Conservation (phyloP, 2,329 filamentous ascomycete genomes). For the Dothideomycetes sp. region DNA sequence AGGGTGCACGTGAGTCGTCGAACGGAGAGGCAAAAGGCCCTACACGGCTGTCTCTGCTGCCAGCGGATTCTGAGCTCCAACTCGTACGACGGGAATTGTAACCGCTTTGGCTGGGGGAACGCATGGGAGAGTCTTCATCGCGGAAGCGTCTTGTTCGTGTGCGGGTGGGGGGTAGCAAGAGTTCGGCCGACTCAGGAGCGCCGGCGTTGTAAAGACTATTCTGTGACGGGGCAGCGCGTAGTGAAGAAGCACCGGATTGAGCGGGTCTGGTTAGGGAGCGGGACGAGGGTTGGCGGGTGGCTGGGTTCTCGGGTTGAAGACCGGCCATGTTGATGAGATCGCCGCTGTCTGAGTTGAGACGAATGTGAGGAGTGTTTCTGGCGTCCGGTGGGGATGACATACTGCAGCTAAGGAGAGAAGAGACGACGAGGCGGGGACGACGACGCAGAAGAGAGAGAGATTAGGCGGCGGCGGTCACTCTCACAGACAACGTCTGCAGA, state of each 20-base stretch:
- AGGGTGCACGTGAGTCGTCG: constrained; percentile 51
- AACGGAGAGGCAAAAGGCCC: constrained; percentile 46
- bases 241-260: constrained; percentile 27
- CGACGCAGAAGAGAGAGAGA: neutral
- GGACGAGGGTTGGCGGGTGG: constrained; percentile 33
- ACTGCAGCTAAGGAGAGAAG: neutral
- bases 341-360: constrained; percentile 53
- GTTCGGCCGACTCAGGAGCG: constrained; percentile 39
- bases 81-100: constrained; percentile 55
- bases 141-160: constrained; percentile 42
- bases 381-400: constrained; percentile 19
- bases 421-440: neutral
- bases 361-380: constrained; percentile 47
- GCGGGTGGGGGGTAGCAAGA: constrained; percentile 41
- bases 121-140: constrained; percentile 42
- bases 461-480: neutral
- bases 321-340: constrained; percentile 38
- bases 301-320: constrained; percentile 29
- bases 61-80: constrained; percentile 51
- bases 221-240: constrained; percentile 21
- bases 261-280: constrained; percentile 37
- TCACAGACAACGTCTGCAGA: neutral
- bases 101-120: constrained; percentile 41
- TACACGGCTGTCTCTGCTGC: constrained; percentile 44
- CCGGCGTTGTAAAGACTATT: constrained; percentile 29